A percentile compares a stretch with the other conserved stretches of the same genome.
These are phyloP conservation scores for Schwanniomyces vanrijiae DNA, from an alignment of 805 yeast genomes.

Conservation along the genomic window DNA sequence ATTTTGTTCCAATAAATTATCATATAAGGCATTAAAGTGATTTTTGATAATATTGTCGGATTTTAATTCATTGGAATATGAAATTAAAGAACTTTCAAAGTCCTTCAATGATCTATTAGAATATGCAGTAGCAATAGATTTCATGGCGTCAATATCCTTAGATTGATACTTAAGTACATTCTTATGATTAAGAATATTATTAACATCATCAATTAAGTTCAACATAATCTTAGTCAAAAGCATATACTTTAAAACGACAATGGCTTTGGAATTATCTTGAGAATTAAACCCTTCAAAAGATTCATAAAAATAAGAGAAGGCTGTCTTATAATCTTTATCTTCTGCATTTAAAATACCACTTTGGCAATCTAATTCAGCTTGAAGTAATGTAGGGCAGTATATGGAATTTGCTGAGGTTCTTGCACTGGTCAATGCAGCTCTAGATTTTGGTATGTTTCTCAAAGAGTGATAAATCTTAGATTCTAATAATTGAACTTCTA, in stretches of 20 bases:
- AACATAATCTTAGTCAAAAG: conserved; percentile 90
- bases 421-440: conserved; percentile 91
- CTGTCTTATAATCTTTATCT: conserved; percentile 94
- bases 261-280: conserved; percentile 58
- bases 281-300: conserved; percentile 88
- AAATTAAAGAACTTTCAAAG: conserved; percentile 77
- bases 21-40: conserved; percentile 90
- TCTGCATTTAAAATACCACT: conserved; percentile 95
- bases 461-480: conserved; percentile 87
- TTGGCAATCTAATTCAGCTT: conserved; percentile 93
- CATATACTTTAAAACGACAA: conserved; percentile 88
- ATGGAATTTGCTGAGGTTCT: conserved; percentile 97
- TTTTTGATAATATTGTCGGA: conserved; percentile 86
- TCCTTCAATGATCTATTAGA: conserved; percentile 87
- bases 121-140: conserved; percentile 87
- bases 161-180: conserved; percentile 68
- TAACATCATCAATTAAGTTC: conserved; percentile 82
- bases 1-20: conserved; percentile 89
- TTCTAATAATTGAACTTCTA: conserved; percentile 92
- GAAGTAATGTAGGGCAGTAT: conserved; percentile 89
- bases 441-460: conserved; percentile 85
- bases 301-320: conserved; percentile 92
- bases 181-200: conserved; percentile 73
- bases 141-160: conserved; percentile 92
- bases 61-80: conserved; percentile 72